Percentiles rank a stretch among this genome's conserved stretches.
Conservation (phyloP, 805 yeast species). For the Ogataea wickerhamii region DNA sequence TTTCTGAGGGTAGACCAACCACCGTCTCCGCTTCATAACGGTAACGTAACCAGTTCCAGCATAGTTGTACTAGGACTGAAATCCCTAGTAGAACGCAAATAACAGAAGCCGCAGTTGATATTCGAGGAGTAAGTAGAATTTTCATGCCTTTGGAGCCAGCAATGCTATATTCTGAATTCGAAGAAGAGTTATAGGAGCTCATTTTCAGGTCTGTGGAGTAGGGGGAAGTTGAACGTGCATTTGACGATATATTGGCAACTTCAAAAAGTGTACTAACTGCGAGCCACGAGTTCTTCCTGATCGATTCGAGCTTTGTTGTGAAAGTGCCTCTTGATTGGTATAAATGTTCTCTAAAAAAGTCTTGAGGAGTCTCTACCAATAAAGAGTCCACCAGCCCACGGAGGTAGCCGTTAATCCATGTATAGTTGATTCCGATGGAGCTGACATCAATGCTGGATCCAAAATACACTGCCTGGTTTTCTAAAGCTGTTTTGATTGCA, state of each 20-base stretch:
- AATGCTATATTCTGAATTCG: not conserved
- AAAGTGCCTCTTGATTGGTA: not conserved
- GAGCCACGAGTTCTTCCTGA: not conserved
- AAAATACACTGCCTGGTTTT: slow-evolving; percentile 14
- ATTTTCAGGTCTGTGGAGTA: not conserved
- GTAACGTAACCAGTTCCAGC: slow-evolving; percentile 16
- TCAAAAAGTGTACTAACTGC: not conserved
- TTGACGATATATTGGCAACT: not conserved
- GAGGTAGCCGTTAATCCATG: slow-evolving; percentile 15
- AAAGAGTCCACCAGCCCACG: not conserved
- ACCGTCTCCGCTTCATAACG: slow-evolving; percentile 14
- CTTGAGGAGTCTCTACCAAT: not conserved
- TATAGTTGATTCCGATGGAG: slow-evolving; percentile 12
- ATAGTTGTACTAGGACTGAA: slow-evolving; percentile 5
- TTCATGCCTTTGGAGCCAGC: not conserved
- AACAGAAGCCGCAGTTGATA: not conserved
- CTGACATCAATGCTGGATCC: slow-evolving; percentile 11
- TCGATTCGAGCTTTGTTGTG: not conserved
- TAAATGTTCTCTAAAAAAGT: not conserved
- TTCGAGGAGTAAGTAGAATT: not conserved
- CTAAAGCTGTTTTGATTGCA: slow-evolving; percentile 8
- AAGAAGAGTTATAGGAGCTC: not conserved
- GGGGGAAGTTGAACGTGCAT: not conserved
- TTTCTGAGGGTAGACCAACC: slow-evolving; percentile 1
- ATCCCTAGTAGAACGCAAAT: slow-evolving; percentile 1